A percentile compares a stretch with the other conserved stretches of the same genome.
Evolutionary conservation across 2,329 filamentous ascomycete species (phyloP).

Genomic region (Aspergillus nomiae): DNA sequence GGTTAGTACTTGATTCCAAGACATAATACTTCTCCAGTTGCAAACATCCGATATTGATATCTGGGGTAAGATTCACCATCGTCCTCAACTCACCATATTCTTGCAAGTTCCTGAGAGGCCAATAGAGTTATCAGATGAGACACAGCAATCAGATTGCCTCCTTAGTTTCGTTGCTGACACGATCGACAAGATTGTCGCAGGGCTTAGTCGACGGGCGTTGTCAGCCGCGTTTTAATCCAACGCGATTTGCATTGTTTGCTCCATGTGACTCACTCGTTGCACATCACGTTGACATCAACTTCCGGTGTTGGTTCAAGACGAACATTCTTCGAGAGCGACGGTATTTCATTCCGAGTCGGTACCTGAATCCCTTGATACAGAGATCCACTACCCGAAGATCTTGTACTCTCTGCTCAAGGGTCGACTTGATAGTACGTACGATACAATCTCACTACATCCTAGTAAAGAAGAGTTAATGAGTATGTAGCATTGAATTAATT

Average conservation of each 20-base stretch:
- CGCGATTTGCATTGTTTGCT: not conserved
- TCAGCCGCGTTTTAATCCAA: not conserved
- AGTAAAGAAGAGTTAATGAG: too few relatives aligned
- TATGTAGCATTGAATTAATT: too few relatives aligned
- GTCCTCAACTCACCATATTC: not conserved
- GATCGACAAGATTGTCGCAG: not conserved
- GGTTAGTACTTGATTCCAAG: not conserved
- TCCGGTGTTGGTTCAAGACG: not conserved
- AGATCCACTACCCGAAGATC: not conserved
- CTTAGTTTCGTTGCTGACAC: not conserved
- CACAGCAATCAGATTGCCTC: not conserved
- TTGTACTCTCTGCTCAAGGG: not conserved
- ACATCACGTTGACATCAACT: not conserved
- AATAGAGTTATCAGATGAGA: too few relatives aligned
- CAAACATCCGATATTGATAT: not conserved
- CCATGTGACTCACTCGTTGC: not conserved
- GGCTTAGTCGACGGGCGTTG: not conserved
- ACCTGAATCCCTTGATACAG: not conserved
- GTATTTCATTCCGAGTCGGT: not conserved
- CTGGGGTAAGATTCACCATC: not conserved
- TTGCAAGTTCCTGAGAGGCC: not conserved
- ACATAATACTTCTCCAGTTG: too few relatives aligned
- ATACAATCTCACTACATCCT: not conserved
- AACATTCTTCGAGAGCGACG: not conserved
- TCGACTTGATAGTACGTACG: not conserved